Conservation (phyloP, 2,329 filamentous ascomycete species). For the Microsporum canis region DNA sequence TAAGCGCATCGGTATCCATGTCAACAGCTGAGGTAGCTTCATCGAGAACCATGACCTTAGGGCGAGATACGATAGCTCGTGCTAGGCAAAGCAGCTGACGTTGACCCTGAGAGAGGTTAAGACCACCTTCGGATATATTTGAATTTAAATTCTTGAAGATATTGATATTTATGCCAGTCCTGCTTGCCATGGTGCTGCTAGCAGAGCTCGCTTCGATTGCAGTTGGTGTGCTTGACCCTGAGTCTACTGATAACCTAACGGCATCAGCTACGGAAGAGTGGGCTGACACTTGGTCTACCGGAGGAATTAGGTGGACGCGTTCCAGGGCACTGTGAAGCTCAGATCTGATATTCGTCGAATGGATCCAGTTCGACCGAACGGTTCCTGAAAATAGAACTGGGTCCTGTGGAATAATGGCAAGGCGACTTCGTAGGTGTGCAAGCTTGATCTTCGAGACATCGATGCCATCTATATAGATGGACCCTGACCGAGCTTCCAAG, state of each 20-base stretch:
- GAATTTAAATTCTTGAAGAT: conserved; percentile 53
- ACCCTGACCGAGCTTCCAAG: conserved; percentile 55
- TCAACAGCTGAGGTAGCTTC: conserved; percentile 71
- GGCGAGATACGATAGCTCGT: conserved; percentile 58
- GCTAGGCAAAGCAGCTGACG: conserved; percentile 65
- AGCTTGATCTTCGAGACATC: conserved; percentile 63
- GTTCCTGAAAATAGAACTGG: conserved; percentile 74
- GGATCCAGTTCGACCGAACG: conserved; percentile 65
- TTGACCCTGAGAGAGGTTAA: conserved; percentile 66
- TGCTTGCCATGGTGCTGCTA: background rate
- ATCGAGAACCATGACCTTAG: conserved; percentile 68
- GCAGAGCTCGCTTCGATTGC: conserved; percentile 14
- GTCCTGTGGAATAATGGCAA: conserved; percentile 75
- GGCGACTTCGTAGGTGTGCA: conserved; percentile 56
- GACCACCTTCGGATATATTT: conserved; percentile 57
- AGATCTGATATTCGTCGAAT: conserved; percentile 57
- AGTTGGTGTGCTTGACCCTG: conserved; percentile 14
- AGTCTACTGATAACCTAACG: background rate
- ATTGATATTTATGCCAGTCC: conserved; percentile 37
- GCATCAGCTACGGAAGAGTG: background rate
- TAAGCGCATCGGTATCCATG: conserved; percentile 62
- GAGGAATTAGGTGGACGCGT: conserved; percentile 55
- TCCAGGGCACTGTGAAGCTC: conserved; percentile 59
- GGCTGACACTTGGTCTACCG: conserved; percentile 23
- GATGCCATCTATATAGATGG: conserved; percentile 58